Evolutionary conservation across 306 rosid genomes (phyloP), one percentile per base, ranked within the genome.

Genomic region (Mimosa bimucronata): DNA sequence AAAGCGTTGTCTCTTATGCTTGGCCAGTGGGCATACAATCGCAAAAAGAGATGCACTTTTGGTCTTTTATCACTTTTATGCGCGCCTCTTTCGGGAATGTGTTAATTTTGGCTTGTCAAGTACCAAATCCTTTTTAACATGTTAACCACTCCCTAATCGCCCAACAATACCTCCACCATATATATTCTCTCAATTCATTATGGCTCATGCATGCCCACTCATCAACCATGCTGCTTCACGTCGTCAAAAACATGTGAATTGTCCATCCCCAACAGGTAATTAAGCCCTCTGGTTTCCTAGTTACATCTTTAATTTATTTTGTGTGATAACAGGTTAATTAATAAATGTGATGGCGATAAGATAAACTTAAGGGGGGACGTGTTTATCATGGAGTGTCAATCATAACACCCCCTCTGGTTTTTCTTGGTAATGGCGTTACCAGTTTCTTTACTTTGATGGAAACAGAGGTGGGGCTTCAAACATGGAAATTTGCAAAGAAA

Each of bases 41-140:
- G 65, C 82, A 57, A 80, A 86, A 89, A 85, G 84, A 78, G 72
- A 58, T 71, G 83, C 42, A 84, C 92, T 86, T 85, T 83, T 76
- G 40, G 50, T 45, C 15, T 69, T 30, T 75, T 77, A 75, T 55
- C 48, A 70, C 89, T 86, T 89, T 88, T 81, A 48, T 77, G 88
- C 38, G 78, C 85, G 88, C 79, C 42, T 2, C 52, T 75, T 68
- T 79, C 31, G 79, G 84, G 72, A 68, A 58, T 67, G 75, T 71
- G 75, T 41, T 83, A 67, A 69, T 65, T 45, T 40, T 76, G 83
- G 84, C 50, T 69, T 60, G 74, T 5, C 11, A 83, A 84, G 85
- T 86, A 86, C 90, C 45, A 81, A 74, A 18, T 70, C 30, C 44
- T 61, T 81, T 86, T 77, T 76, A 11, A 21, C 30, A 21, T 87